Evolutionary conservation across 2,329 filamentous ascomycete genomes (phyloP), one percentile per base, ranked within the genome.

Genomic region (Chalaropsis thielavioides): DNA sequence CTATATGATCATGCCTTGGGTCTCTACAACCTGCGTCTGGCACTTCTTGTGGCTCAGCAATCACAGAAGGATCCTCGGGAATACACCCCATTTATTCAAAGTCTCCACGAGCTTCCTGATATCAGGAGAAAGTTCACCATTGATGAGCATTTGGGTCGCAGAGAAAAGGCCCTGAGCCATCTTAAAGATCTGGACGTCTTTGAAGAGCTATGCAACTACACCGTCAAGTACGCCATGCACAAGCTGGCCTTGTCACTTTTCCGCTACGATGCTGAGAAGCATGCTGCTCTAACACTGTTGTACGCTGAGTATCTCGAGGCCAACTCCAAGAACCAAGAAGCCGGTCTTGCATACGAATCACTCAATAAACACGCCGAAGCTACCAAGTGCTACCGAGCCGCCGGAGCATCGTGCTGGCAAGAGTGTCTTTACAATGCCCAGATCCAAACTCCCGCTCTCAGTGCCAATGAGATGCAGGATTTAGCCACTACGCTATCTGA

Each of bases 61-160:
- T 94, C 92, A 0, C 94, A 99, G 75, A 90, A 92, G 72, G 94
- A 99, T 70, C 94, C 94, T 0, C 81, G 91, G 69, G 94, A 99
- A 74, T 99, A 99, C 70, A 82, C 97, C 7, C 94, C 94, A 3
- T 97, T 97, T 72, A 84, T 99, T 62, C 92, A 96, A 72, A 86
- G 86, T 43, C 81, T 99, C 1, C 90, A 96, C 72, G 81, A 86
- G 67, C 81, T 95, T 69, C 76, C 87, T 0, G 80, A 83, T 11
- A 74, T 88, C 11, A 84, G 90, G 22, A 85, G 90, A 54, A 82
- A 85, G 63, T 96, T 92, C 70, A 84, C 85, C 51, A 95, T 99
- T 63, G 94, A 99, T 72, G 88, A 97, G 71, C 86, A 96, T 72
- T 83, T 99, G 3, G 83, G 82, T 41, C 86, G 90, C 15, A 82